phyloP scores from a whole-genome alignment of 2,329 filamentous ascomycete species.

The Daldinia sp. region DNA sequence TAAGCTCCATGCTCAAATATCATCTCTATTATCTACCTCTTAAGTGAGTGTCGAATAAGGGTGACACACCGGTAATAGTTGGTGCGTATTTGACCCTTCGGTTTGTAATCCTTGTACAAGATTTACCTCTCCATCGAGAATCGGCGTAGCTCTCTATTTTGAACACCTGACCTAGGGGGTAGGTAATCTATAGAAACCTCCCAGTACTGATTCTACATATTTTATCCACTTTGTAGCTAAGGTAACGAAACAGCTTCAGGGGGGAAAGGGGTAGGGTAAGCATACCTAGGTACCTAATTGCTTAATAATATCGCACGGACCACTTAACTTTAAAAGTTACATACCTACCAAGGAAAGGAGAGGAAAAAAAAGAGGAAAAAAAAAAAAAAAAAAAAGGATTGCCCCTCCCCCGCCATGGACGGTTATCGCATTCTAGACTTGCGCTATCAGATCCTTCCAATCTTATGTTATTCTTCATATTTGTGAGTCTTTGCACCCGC shows the following conservation, averaged over 20 bases:
- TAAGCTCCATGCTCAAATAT: not conserved
- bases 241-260: too few species aligned
- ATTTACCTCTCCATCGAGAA: too few species aligned
- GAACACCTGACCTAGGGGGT: too few species aligned
- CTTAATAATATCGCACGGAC: not conserved
- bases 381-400: slow-evolving; percentile 20
- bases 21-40: not conserved
- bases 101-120: not conserved
- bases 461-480: not conserved
- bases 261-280: not conserved
- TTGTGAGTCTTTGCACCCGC: too few species aligned
- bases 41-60: not conserved
- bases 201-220: too few species aligned
- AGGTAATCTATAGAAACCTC: too few species aligned
- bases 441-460: not conserved
- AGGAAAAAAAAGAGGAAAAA: not conserved
- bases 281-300: not conserved
- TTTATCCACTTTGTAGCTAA: too few species aligned
- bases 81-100: not conserved
- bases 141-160: too few species aligned
- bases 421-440: not conserved
- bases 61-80: not conserved
- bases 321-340: not conserved
- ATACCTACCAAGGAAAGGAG: not conserved
- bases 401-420: slow-evolving; percentile 43